These are phyloP conservation scores for Pleurotus sapidus DNA, from an alignment of 768 basidiomycete genomes.

Conservation along the genomic window DNA sequence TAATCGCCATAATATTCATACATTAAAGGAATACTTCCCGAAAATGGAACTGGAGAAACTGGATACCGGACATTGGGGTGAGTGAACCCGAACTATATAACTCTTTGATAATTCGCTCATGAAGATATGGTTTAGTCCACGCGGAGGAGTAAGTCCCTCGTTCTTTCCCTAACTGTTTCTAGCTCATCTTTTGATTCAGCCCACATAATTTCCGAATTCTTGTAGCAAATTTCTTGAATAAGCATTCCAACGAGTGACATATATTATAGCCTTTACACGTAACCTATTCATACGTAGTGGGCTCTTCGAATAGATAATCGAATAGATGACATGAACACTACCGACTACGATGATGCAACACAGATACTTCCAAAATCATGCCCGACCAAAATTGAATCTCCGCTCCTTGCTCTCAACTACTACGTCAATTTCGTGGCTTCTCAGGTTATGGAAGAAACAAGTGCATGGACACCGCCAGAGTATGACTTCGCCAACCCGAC, in stretches of 20 bases:
- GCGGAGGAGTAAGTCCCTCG: conserved; percentile 56
- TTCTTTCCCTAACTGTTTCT: background rate
- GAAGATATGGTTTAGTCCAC: conserved; percentile 52
- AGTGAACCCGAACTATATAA: conserved; percentile 16
- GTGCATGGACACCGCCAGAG: background rate
- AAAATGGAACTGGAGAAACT: conserved; percentile 56
- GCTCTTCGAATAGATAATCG: too few species aligned
- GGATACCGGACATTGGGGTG: conserved; percentile 88
- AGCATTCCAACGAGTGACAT: background rate
- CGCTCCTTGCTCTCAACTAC: background rate
- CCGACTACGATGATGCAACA: too few species aligned
- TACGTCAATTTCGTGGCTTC: background rate
- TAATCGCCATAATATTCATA: conserved; percentile 64
- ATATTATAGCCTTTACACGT: background rate
- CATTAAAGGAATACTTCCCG: conserved; percentile 73
- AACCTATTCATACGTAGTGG: too few species aligned
- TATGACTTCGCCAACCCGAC: background rate
- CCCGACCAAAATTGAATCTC: background rate
- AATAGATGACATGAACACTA: too few species aligned
- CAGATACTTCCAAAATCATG: background rate
- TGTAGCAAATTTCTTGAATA: conserved; percentile 3
- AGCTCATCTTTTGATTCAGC: background rate
- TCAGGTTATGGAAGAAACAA: background rate
- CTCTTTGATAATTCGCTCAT: background rate
- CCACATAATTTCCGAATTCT: conserved; percentile 3